Percentiles rank a stretch among this genome's conserved stretches.
These are phyloP conservation scores for Stachybotrys elegans DNA, from an alignment of 2,329 filamentous ascomycete genomes.

Conservation along the genomic window DNA sequence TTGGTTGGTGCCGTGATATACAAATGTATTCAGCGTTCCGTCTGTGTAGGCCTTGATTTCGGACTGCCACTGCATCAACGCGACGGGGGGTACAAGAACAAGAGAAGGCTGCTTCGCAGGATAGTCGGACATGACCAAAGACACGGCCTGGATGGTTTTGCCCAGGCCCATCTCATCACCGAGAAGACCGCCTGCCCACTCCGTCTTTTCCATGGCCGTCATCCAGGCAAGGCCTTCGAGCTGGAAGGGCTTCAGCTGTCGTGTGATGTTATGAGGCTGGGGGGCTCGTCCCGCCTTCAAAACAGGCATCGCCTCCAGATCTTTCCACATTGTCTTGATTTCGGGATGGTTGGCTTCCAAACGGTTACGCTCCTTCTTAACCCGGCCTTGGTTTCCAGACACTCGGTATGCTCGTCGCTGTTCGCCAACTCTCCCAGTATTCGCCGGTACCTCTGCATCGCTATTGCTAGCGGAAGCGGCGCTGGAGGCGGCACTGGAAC, in stretches of 20 bases:
- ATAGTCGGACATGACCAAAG: constrained; percentile 96
- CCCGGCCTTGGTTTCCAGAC: constrained; percentile 17
- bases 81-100: constrained; percentile 87
- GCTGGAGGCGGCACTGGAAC: too few relatives aligned
- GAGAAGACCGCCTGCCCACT: constrained; percentile 84
- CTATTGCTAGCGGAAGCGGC: neutral
- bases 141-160: constrained; percentile 97
- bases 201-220: constrained; percentile 77
- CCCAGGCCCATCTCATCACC: constrained; percentile 99
- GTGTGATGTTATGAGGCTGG: constrained; percentile 67
- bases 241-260: constrained; percentile 87
- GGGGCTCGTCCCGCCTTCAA: constrained; percentile 48
- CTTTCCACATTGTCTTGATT: constrained; percentile 79
- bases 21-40: constrained; percentile 81
- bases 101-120: constrained; percentile 77
- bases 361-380: constrained; percentile 51
- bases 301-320: constrained; percentile 62
- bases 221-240: constrained; percentile 94
- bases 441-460: neutral
- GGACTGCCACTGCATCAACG: constrained; percentile 89
- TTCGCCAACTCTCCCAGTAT: constrained; percentile 10
- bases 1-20: constrained; percentile 82
- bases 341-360: constrained; percentile 74
- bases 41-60: constrained; percentile 80
- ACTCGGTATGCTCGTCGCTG: constrained; percentile 29